Evolutionary conservation across 192 early-diverging fungal genomes (phyloP).

Genomic region (Backusella liffmaniae): DNA sequence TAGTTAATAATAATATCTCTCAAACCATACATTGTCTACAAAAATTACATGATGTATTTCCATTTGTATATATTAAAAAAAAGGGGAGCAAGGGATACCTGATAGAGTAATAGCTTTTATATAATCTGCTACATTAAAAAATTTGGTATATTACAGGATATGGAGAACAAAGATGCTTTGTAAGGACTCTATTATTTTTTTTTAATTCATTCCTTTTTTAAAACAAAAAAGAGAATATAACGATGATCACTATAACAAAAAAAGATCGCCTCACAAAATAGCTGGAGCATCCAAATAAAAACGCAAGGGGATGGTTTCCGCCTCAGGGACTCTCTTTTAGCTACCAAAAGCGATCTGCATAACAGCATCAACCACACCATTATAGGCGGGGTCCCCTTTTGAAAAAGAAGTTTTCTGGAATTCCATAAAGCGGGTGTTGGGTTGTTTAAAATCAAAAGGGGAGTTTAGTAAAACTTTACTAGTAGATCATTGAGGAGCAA

Average conservation of each 20-base stretch:
- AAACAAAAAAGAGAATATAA: not conserved
- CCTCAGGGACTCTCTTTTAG: not conserved
- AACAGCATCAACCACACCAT: not conserved
- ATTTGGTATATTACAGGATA: not conserved
- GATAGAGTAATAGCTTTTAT: not conserved
- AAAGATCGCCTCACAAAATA: not conserved
- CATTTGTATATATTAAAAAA: not conserved
- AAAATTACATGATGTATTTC: not conserved
- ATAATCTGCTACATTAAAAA: no score
- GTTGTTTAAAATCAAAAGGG: not conserved
- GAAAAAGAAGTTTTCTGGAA: conserved; percentile 5
- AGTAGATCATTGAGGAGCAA: conserved; percentile 6
- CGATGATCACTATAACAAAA: no score
- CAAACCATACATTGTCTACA: not conserved
- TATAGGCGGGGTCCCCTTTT: not conserved
- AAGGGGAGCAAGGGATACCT: not conserved
- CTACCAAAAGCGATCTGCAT: not conserved
- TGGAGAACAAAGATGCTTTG: not conserved
- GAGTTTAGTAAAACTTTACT: not conserved
- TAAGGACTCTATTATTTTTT: not conserved
- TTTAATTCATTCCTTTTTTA: not conserved
- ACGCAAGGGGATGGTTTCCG: not conserved
- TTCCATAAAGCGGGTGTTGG: not conserved
- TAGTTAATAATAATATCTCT: not conserved
- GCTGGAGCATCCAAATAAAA: not conserved